A percentile compares a stretch with the other conserved stretches of the same genome.
phyloP scores from a whole-genome alignment of 2,329 filamentous ascomycete genomes.

The Thielaviopsis euricoi region DNA sequence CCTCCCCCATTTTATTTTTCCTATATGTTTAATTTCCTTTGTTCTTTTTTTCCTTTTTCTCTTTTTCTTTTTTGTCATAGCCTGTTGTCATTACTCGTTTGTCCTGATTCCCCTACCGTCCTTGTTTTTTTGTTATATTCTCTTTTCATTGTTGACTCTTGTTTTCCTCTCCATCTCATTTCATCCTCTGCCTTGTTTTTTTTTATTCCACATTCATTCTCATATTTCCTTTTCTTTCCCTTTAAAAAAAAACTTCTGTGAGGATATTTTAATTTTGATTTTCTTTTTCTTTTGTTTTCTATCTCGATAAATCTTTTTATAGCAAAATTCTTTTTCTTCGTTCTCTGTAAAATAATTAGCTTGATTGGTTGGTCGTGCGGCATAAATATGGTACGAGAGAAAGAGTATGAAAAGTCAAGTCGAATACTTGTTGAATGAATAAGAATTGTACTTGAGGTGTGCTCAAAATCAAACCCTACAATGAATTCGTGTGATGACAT shows the following conservation, averaged over 20 bases:
- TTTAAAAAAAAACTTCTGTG: background rate
- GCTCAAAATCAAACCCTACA: no score
- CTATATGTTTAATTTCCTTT: background rate
- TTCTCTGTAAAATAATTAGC: no score
- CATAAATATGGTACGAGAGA: no score
- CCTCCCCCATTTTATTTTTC: background rate
- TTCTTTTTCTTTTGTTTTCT: background rate
- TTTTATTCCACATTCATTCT: background rate
- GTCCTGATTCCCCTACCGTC: constrained; percentile 3
- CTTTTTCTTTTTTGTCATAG: background rate
- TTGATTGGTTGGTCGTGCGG: no score
- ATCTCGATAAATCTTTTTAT: background rate
- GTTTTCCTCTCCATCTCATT: constrained; percentile 4
- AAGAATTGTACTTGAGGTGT: no score
- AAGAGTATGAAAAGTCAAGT: no score
- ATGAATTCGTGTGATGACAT: background rate
- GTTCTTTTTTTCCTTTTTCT: background rate
- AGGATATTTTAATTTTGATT: background rate
- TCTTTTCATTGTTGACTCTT: constrained; percentile 11
- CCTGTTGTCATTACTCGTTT: constrained; percentile 6
- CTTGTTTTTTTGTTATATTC: constrained; percentile 12
- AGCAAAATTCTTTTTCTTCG: background rate
- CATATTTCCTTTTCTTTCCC: background rate
- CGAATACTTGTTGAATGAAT: no score
- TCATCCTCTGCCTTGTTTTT: constrained; percentile 3